These are phyloP conservation scores for Echium plantagineum DNA, from an alignment of 257 asterid genomes.

Conservation along the genomic window DNA sequence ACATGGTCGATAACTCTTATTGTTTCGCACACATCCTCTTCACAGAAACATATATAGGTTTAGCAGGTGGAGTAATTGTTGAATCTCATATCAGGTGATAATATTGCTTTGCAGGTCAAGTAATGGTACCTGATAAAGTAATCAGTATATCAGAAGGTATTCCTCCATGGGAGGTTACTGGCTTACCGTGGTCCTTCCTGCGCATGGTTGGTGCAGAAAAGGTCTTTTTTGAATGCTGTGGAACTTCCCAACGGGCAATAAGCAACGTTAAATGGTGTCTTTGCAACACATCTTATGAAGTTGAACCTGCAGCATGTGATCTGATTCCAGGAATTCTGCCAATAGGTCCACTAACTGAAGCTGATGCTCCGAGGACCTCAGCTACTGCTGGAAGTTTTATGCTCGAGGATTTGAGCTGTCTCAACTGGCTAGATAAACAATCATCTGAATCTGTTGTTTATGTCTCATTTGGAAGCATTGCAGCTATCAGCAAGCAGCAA, in stretches of 20 bases:
- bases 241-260: background rate
- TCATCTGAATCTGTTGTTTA: conserved; percentile 12
- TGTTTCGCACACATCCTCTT: too few relatives aligned
- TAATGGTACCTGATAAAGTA: background rate
- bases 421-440: conserved; percentile 20
- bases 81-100: too few relatives aligned
- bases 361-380: background rate
- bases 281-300: conserved; percentile 9
- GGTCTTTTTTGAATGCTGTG: conserved; percentile 1
- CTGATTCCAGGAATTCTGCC: conserved; percentile 18
- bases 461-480: conserved; percentile 22
- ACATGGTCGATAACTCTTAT: too few relatives aligned
- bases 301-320: conserved; percentile 24
- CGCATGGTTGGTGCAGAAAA: background rate
- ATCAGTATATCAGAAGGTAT: background rate
- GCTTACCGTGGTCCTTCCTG: conserved; percentile 7
- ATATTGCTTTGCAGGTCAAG: background rate
- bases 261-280: conserved; percentile 5
- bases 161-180: background rate
- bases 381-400: conserved; percentile 4
- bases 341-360: conserved; percentile 19
- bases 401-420: conserved; percentile 10
- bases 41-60: too few relatives aligned
- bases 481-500: conserved; percentile 8
- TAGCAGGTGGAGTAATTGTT: too few relatives aligned